phyloP scores from a whole-genome alignment of 148 eudicot genomes.

The Rhododendron vialii region DNA sequence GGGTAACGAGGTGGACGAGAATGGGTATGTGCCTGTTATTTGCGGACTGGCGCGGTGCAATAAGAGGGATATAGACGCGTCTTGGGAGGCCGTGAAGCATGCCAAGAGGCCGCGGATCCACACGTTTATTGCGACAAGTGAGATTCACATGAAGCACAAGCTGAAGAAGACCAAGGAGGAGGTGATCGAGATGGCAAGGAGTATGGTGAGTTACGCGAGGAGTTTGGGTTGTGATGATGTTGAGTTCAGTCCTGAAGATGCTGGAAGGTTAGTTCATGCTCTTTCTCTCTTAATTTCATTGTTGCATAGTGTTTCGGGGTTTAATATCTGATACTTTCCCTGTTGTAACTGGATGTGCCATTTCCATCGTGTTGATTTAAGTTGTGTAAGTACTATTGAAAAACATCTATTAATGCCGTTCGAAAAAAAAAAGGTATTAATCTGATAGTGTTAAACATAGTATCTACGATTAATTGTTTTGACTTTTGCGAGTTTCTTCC shows the following conservation, averaged over 20 bases:
- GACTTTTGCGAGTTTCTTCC: not conserved
- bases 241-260: conserved; percentile 97
- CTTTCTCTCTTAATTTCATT: not conserved
- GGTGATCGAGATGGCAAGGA: conserved; percentile 70
- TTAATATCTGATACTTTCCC: too few species aligned
- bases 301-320: not conserved
- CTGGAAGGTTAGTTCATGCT: conserved; percentile 59
- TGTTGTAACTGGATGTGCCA: too few species aligned
- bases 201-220: conserved; percentile 83
- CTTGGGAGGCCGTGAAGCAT: conserved; percentile 85
- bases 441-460: not conserved
- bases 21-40: conserved; percentile 74
- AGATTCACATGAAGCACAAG: conserved; percentile 86
- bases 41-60: conserved; percentile 88
- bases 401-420: not conserved
- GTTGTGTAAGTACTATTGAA: not conserved
- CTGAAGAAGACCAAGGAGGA: conserved; percentile 75
- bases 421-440: not conserved
- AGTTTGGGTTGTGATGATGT: conserved; percentile 91
- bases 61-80: conserved; percentile 68
- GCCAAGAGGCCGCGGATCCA: conserved; percentile 85
- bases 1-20: conserved; percentile 42
- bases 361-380: too few species aligned
- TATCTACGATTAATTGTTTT: not conserved
- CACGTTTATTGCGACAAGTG: conserved; percentile 90